These are phyloP conservation scores for Candida coleopterorum DNA, from an alignment of 805 yeast genomes.

Conservation along the genomic window DNA sequence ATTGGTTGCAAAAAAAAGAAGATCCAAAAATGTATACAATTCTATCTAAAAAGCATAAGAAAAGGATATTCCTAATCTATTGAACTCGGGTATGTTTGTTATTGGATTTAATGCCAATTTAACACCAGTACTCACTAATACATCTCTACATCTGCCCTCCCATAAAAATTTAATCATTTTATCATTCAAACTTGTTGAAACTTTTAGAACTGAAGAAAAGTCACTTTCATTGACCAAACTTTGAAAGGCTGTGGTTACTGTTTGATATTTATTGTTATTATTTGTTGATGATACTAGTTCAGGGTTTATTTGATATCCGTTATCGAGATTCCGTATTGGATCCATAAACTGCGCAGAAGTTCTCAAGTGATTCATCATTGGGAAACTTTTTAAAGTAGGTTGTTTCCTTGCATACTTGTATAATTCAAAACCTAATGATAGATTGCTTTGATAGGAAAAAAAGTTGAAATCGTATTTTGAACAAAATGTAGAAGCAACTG, in stretches of 20 bases:
- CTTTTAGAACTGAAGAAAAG: slow-evolving; percentile 67
- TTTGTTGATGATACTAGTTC: slow-evolving; percentile 14
- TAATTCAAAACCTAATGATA: slow-evolving; percentile 81
- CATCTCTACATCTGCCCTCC: slow-evolving; percentile 85
- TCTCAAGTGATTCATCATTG: background rate
- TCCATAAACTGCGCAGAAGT: slow-evolving; percentile 12
- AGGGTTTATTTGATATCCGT: slow-evolving; percentile 25
- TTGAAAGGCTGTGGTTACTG: slow-evolving; percentile 49
- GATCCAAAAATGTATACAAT: background rate
- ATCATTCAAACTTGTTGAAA: slow-evolving; percentile 65
- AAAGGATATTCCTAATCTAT: slow-evolving; percentile 54
- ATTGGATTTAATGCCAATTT: slow-evolving; percentile 38
- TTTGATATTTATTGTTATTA: slow-evolving; percentile 17
- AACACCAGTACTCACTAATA: slow-evolving; percentile 72
- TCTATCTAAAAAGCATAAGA: slow-evolving; percentile 42
- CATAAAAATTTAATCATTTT: slow-evolving; percentile 62
- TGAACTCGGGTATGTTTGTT: slow-evolving; percentile 42
- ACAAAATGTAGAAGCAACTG: slow-evolving; percentile 68
- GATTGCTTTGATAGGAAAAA: slow-evolving; percentile 83
- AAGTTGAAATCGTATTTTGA: slow-evolving; percentile 86
- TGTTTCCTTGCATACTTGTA: slow-evolving; percentile 46
- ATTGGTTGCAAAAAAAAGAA: background rate
- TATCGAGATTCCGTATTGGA: slow-evolving; percentile 21
- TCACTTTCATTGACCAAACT: slow-evolving; percentile 46
- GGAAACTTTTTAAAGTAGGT: background rate